phyloP scores from a whole-genome alignment of 2,329 filamentous ascomycete genomes.

The Neonectria punicea region DNA sequence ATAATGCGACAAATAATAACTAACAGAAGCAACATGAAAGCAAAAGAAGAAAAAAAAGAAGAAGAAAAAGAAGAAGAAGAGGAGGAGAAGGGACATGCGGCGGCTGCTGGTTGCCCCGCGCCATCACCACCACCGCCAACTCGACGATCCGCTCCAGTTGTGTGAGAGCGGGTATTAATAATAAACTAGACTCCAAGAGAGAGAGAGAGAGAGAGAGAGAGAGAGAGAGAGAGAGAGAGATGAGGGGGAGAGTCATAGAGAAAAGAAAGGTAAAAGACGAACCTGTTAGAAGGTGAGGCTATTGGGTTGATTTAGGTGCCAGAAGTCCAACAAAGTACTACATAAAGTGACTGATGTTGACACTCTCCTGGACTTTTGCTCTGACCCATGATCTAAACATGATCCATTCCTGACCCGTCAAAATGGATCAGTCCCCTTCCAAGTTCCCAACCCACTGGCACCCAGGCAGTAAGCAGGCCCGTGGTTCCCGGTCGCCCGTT shows the following conservation, averaged over 20 bases:
- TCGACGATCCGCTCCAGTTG: constrained; percentile 41
- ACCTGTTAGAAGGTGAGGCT: neutral
- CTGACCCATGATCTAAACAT: neutral
- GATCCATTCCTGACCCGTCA: constrained; percentile 25
- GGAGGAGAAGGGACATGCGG: constrained; percentile 3
- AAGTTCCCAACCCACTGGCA: neutral
- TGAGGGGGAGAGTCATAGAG: neutral
- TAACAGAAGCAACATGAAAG: neutral
- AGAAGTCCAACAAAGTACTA: neutral
- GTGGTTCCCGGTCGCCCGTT: constrained; percentile 27
- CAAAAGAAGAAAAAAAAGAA: constrained; percentile 5
- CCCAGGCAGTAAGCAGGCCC: neutral
- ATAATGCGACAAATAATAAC: constrained; percentile 17
- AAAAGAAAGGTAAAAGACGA: neutral
- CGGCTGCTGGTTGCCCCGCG: constrained; percentile 9
- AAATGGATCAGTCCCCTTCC: neutral
- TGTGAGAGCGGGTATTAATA: constrained; percentile 20
- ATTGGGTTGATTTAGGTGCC: neutral
- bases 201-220: neutral
- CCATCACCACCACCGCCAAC: constrained; percentile 23
- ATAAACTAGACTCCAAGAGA: constrained; percentile 13
- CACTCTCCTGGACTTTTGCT: neutral
- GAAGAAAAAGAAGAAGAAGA: constrained; percentile 3
- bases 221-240: too few species aligned
- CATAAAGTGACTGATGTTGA: constrained; percentile 16